A percentile compares a stretch with the other conserved stretches of the same genome.
Evolutionary conservation across 148 eudicot genomes (phyloP).

Genomic region (Beta vulgaris): DNA sequence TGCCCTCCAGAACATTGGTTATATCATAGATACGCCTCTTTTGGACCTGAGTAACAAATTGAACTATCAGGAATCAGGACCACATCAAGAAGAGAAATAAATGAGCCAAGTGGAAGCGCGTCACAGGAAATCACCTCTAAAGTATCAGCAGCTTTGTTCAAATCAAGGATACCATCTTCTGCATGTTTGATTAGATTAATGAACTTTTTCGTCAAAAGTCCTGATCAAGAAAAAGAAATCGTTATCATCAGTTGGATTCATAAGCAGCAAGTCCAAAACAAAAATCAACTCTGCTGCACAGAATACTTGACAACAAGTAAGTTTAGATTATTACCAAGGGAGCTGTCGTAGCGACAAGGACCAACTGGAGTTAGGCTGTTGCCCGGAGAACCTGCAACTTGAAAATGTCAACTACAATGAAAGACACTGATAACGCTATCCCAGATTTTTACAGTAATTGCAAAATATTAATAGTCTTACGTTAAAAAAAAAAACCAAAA

Average conservation of each 20-base stretch:
- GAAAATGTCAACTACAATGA: conserved; percentile 8
- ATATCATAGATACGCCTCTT: conserved; percentile 98
- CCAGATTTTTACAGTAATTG: background rate
- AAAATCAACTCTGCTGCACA: background rate
- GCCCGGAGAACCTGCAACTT: conserved; percentile 84
- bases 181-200: conserved; percentile 88
- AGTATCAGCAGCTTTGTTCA: conserved; percentile 90
- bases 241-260: conserved; percentile 1
- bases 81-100: background rate
- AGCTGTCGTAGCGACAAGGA: conserved; percentile 93
- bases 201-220: conserved; percentile 88
- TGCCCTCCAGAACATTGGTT: conserved; percentile 97
- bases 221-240: conserved; percentile 32
- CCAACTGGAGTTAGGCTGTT: conserved; percentile 75
- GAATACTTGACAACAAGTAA: background rate
- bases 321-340: conserved; percentile 54
- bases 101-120: background rate
- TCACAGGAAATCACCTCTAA: conserved; percentile 57
- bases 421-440: background rate
- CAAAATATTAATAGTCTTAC: background rate
- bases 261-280: background rate
- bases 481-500: no score
- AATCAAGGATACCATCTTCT: conserved; percentile 96
- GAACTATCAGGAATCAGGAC: conserved; percentile 11
- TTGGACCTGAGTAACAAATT: conserved; percentile 61